These are phyloP conservation scores for Suillus fuscotomentosus DNA, from an alignment of 768 basidiomycete species.

Conservation along the genomic window DNA sequence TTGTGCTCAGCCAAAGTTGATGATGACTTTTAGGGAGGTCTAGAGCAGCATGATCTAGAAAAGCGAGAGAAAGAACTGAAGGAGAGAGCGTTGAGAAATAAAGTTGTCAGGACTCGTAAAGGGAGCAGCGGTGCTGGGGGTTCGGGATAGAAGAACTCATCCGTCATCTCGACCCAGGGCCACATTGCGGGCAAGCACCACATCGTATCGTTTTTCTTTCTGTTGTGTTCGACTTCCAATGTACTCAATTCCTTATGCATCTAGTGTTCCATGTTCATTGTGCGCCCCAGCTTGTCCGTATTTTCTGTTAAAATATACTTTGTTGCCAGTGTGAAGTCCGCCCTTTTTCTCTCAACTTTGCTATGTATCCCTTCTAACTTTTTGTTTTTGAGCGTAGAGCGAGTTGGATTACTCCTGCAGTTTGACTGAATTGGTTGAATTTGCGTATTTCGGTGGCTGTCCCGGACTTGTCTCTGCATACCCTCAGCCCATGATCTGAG, in stretches of 20 bases:
- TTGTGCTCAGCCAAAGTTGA: not conserved
- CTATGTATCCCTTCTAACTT: not conserved
- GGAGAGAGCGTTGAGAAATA: conserved; percentile 79
- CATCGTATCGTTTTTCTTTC: not conserved
- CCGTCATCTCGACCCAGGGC: too few species aligned
- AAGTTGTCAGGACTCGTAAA: conserved; percentile 74
- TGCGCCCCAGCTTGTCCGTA: not conserved
- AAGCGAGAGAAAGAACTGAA: conserved; percentile 78
- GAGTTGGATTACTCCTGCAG: not conserved
- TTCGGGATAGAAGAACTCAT: not conserved
- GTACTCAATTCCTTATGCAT: not conserved
- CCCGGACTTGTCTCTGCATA: not conserved
- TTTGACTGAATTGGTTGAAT: not conserved
- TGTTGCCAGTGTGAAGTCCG: not conserved
- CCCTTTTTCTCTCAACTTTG: not conserved
- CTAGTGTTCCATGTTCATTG: not conserved
- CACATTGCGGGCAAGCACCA: not conserved
- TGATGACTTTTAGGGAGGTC: conserved; percentile 15
- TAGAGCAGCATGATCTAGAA: conserved; percentile 46
- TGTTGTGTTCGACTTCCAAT: not conserved
- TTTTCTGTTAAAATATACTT: not conserved
- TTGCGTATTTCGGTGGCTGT: not conserved
- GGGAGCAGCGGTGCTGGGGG: conserved; percentile 27
- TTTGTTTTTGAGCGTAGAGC: not conserved
- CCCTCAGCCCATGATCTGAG: not conserved